Base-by-base conservation (phyloP, 768 basidiomycete genomes). In the Obba rivulosa region DNA sequence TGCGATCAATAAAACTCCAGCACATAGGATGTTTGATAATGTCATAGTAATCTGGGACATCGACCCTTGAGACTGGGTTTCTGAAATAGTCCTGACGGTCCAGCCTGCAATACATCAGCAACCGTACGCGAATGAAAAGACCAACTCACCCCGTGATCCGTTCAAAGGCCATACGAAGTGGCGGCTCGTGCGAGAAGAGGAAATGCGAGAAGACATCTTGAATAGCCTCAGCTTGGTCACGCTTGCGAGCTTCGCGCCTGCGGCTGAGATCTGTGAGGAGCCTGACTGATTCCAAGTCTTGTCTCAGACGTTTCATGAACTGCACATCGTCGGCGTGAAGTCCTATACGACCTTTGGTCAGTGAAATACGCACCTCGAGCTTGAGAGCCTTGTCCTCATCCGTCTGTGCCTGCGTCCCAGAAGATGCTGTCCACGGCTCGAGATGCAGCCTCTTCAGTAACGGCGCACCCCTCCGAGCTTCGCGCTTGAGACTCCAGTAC, bases 401-500 rank as follows among this genome's bases (percentile, higher is more conserved):
- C 3, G 82, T 89, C 58, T 90, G 76, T 24, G 78, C 63, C 55
- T 79, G 79, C 7, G 70, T 69, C 5, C 75, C 74, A 16, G 81
- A 76, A 36, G 77, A 81, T 2, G 91, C 90, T 1, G 94, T 97
- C 96, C 96, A 98, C 0, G 96, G 95, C 69, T 99, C 95, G 22
- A 98, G 71, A 68, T 99, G 93, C 49, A 99, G 63, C 45, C 96
- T 64, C 67, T 98, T 98, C 55, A 99, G 66, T 51, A 98, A 66
- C 10, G 96, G 95, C 8, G 96, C 96, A 3, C 96, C 96, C 35
- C 95, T 68, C 52, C 96, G 77, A 1, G 83, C 91, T 63, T 98
- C 95, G 3, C 96, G 74, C 69, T 99, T 98, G 65, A 99, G 65
- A 67, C 96, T 97, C 96, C 96, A 99, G 61, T 97, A 99, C 60